A percentile compares a stretch with the other conserved stretches of the same genome.
Conservation (phyloP, 352 stramenopile genomes). For the Globisporangium paddicum region DNA sequence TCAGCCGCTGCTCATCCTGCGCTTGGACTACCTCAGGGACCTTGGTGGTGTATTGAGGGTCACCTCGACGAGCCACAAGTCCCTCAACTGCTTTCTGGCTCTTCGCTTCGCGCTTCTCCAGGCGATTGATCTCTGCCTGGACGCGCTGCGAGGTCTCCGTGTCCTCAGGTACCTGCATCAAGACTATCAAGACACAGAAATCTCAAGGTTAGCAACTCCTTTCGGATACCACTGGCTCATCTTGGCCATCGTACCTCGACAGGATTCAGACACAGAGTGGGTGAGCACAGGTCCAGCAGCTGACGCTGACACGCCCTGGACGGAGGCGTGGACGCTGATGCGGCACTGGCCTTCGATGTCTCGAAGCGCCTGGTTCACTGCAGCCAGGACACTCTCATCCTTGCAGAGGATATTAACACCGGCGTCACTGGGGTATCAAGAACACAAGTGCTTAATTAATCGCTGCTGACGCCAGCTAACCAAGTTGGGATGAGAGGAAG, state of each 20-base stretch:
- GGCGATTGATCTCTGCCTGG: conserved; percentile 45
- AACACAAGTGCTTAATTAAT: background rate
- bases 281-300: conserved; percentile 27
- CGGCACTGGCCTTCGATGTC: conserved; percentile 48
- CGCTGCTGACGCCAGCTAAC: background rate
- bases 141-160: conserved; percentile 63
- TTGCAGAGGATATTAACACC: conserved; percentile 29
- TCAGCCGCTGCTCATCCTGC: conserved; percentile 54
- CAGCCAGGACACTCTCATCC: conserved; percentile 20
- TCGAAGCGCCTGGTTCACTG: conserved; percentile 30
- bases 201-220: background rate
- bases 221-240: too few species aligned
- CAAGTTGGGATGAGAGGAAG: background rate
- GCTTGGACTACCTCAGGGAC: conserved; percentile 61
- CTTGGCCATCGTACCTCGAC: conserved; percentile 26
- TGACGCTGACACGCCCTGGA: conserved; percentile 1
- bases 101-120: conserved; percentile 66
- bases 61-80: conserved; percentile 34
- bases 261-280: conserved; percentile 49
- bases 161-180: conserved; percentile 58
- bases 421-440: conserved; percentile 2
- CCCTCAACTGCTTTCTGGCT: conserved; percentile 38
- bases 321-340: conserved; percentile 21
- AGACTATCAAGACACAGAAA: conserved; percentile 31
- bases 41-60: conserved; percentile 50